Base-by-base conservation (phyloP, 2,329 filamentous ascomycete genomes). In the Aspergillus pseudoglaucus region DNA sequence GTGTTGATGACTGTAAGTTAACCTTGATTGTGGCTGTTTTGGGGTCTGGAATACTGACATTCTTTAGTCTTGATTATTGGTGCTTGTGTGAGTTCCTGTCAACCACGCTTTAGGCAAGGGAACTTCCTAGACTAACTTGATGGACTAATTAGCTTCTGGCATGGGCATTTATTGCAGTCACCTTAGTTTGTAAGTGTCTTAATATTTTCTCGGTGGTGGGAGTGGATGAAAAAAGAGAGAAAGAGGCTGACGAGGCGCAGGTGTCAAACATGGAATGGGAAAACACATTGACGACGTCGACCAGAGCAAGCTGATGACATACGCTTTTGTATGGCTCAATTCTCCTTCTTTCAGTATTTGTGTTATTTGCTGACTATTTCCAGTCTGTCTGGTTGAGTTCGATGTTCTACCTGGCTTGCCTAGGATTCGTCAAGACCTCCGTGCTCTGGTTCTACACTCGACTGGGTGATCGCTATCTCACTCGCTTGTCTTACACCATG, bases 371-470 rank as follows among this genome's bases (percentile, higher is more conserved):
- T 42, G 15, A 42, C 22, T 22, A 10, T 8, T 22, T 27, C 2
- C 47, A 73, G 65, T 62, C 60, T 10, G 69, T 75, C 30, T 74
- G 72, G 62, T 69, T 73, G 49, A 76, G 68, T 50, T 76, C 68
- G 10, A 75, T 70, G 57, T 77, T 77, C 54, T 75, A 75, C 50
- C 71, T 75, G 18, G 67, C 72, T 33, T 66, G 62, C 30, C 61
- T 75, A 3, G 72, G 73, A 17, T 75, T 75, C 56, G 63, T 76
- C 59, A 77, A 77, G 55, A 63, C 70, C 23, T 76, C 73, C 1
- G 70, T 74, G 2, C 63, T 76, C 17, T 65, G 66, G 20, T 67
- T 75, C 32, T 76, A 76, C 55, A 69, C 65, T 47, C 67, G 72
- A 5, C 63, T 75, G 4, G 70, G 70, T 22, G 70, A 74, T 50